phyloP scores from a whole-genome alignment of 352 stramenopile species.

The Halophytophthora batemanensis region DNA sequence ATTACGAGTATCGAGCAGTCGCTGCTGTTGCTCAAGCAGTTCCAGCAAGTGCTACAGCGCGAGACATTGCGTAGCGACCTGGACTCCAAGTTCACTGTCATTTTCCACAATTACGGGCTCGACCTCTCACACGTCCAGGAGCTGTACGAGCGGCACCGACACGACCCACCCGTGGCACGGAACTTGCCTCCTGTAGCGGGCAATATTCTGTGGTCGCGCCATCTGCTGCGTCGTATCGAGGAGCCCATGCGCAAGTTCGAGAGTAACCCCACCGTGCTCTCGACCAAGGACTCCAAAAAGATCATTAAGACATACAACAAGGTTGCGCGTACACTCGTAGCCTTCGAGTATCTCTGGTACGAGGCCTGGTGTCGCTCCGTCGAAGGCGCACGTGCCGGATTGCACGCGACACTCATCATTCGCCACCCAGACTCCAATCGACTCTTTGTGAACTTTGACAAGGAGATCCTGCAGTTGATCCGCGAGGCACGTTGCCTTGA shows the following conservation, averaged over 20 bases:
- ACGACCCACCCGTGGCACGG: conserved; percentile 74
- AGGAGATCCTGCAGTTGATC: conserved; percentile 86
- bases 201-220: conserved; percentile 85
- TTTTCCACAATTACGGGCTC: conserved; percentile 91
- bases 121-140: conserved; percentile 84
- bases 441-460: conserved; percentile 89
- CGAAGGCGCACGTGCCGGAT: conserved; percentile 65
- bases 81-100: conserved; percentile 89
- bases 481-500: conserved; percentile 81
- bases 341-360: conserved; percentile 90
- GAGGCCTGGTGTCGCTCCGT: conserved; percentile 84
- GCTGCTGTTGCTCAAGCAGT: conserved; percentile 81
- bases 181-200: conserved; percentile 83
- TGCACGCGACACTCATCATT: conserved; percentile 86
- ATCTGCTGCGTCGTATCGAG: conserved; percentile 84
- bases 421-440: conserved; percentile 66
- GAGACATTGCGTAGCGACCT: conserved; percentile 79
- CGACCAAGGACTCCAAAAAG: conserved; percentile 86
- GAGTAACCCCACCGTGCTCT: conserved; percentile 78
- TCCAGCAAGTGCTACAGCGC: conserved; percentile 86
- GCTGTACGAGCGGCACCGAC: conserved; percentile 84
- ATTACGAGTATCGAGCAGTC: conserved; percentile 90
- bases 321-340: conserved; percentile 83
- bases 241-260: conserved; percentile 89
- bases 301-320: conserved; percentile 92